Base-by-base conservation (phyloP, 352 stramenopile species). In the Phytophthora pistaciae region DNA sequence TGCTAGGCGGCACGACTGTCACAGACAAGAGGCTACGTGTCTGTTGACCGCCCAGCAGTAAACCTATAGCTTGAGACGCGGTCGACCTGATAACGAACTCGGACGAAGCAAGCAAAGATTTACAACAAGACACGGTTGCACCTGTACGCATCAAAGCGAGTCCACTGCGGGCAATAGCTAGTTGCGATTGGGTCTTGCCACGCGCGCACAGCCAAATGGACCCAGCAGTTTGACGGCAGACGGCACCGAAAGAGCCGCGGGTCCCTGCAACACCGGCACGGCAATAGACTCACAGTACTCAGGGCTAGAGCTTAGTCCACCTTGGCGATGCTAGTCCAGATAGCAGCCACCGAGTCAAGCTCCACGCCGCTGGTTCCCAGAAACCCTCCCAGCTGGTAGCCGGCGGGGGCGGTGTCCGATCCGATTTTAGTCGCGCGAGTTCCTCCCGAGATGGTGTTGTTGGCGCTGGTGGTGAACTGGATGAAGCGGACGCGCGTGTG, bases 261-360 rank as follows among this genome's bases (percentile, higher is more conserved):
- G n/a, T 50, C 42, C 16, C 14, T 49, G 53, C 53, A 59, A 59
- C 53, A 42, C 27, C 13, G 53, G 16, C 27, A 59, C 14, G 33
- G 4, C 10, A 9, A 3, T 5, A 9, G 33, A 9, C 9, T 40
- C 36, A 42, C 11, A 42, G 36, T 31, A 31, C 27, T 7, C 4
- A 7, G 27, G 0, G 27, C 27, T 31, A 7, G 27, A 31, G 27
- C 6, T 31, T 31, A 31, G 27, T 31, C 27, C 27, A 31, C 27
- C 27, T 31, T 31, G 27, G 3, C 6, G 6, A 31, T 31, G 27
- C 27, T 31, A 3, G 27, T 31, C 27, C 27, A 31, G 27, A 31
- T 7, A 29, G 25, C 25, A 29, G 25, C 25, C 25, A 29, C 25
- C 27, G 27, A 31, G 27, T 31, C 27, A 3, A 31, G 27, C 27